These are phyloP conservation scores for Boletellus ananiceps DNA, from an alignment of 768 basidiomycete species.

Conservation along the genomic window DNA sequence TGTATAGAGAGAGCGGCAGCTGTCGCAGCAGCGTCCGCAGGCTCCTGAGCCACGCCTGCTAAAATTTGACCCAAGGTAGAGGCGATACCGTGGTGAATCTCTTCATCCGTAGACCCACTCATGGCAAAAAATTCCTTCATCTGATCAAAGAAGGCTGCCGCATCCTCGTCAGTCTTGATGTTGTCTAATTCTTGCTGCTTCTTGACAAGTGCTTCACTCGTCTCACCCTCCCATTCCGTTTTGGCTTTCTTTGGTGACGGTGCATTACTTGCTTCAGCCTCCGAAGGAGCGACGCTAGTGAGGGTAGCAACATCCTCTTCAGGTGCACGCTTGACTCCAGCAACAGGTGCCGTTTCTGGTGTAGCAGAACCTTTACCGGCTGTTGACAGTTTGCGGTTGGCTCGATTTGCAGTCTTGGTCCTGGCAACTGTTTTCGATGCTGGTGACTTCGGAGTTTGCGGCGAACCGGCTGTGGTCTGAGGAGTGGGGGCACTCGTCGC, in stretches of 20 bases:
- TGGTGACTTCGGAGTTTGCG: constrained; percentile 68
- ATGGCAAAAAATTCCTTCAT: constrained; percentile 61
- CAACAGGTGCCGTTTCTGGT: constrained; percentile 33
- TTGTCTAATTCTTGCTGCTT: constrained; percentile 36
- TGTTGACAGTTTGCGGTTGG: constrained; percentile 28
- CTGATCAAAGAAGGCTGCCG: constrained; percentile 54
- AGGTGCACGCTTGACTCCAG: constrained; percentile 32
- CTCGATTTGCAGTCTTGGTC: constrained; percentile 34
- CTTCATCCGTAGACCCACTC: constrained; percentile 37
- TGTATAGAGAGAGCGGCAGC: constrained; percentile 25
- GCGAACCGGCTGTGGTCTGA: constrained; percentile 45
- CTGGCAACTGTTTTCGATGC: constrained; percentile 51
- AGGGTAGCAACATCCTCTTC: constrained; percentile 32
- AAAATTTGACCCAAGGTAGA: constrained; percentile 61
- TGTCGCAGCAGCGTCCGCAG: constrained; percentile 30
- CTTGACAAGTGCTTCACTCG: constrained; percentile 46
- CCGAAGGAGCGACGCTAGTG: constrained; percentile 30
- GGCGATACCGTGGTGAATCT: constrained; percentile 45
- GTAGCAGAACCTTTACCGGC: constrained; percentile 31
- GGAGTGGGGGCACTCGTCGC: constrained; percentile 41
- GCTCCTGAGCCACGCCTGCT: constrained; percentile 49
- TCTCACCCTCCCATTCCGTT: constrained; percentile 65
- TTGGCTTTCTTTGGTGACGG: constrained; percentile 71
- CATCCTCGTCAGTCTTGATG: constrained; percentile 66
- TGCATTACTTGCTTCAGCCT: constrained; percentile 37